Evolutionary conservation across 345 rosid species (phyloP).

Genomic region (Salix udensis): DNA sequence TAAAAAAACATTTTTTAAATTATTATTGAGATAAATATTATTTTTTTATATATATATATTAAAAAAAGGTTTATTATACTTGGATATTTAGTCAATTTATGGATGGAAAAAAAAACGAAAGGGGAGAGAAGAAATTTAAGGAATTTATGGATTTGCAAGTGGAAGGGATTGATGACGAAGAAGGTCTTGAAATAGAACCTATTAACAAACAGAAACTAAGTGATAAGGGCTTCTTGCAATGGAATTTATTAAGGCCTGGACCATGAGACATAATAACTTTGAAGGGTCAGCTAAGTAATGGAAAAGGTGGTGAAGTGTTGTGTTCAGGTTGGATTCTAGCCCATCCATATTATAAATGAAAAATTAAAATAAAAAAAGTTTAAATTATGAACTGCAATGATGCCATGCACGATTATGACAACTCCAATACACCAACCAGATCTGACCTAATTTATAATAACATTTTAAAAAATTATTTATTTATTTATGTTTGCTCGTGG

Average conservation of each 20-base stretch:
- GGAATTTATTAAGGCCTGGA: constrained; percentile 19
- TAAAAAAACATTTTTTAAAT: too few relatives aligned
- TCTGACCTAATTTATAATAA: too few relatives aligned
- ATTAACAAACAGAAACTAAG: neutral
- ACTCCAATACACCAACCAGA: neutral
- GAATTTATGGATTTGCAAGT: neutral
- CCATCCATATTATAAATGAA: neutral
- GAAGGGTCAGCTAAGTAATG: neutral
- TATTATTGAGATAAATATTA: too few relatives aligned
- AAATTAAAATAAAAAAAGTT: neutral
- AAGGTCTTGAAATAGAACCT: constrained; percentile 11
- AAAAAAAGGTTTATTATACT: too few relatives aligned
- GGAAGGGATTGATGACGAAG: neutral
- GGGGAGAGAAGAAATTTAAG: neutral
- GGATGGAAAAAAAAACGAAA: neutral
- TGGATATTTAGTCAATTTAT: too few relatives aligned
- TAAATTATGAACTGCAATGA: too few relatives aligned
- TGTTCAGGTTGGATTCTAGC: neutral
- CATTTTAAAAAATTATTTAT: too few relatives aligned
- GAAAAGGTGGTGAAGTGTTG: neutral
- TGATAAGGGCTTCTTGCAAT: neutral
- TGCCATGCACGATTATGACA: too few relatives aligned
- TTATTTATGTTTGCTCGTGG: too few relatives aligned
- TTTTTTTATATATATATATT: too few relatives aligned
- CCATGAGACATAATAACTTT: neutral